A percentile compares a stretch with the other conserved stretches of the same genome.
These are phyloP conservation scores for Ogataea degrootiae DNA, from an alignment of 805 yeast genomes.

Conservation along the genomic window DNA sequence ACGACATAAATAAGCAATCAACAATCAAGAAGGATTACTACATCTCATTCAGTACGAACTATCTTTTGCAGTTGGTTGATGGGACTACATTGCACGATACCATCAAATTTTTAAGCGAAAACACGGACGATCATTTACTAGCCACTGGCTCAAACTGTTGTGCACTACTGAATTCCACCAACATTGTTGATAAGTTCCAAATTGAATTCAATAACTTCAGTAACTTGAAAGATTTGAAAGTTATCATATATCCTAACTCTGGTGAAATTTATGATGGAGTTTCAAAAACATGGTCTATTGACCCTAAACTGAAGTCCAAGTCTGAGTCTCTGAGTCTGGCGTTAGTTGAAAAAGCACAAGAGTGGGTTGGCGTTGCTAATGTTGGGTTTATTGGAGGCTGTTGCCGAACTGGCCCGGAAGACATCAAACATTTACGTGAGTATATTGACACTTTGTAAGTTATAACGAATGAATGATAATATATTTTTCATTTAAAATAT, in stretches of 20 bases:
- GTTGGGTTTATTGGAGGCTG: conserved; percentile 68
- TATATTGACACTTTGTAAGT: conserved; percentile 8
- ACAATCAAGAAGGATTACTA: conserved; percentile 15
- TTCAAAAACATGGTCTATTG: conserved; percentile 37
- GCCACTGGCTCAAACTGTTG: conserved; percentile 72
- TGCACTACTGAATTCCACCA: conserved; percentile 36
- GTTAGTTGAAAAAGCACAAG: conserved; percentile 36
- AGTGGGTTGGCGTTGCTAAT: conserved; percentile 35
- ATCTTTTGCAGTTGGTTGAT: conserved; percentile 39
- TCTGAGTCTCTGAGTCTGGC: conserved; percentile 17
- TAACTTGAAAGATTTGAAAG: conserved; percentile 27
- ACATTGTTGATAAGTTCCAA: conserved; percentile 32
- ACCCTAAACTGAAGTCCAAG: conserved; percentile 7
- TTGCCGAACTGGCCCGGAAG: conserved; percentile 62
- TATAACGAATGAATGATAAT: neutral
- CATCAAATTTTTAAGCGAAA: conserved; percentile 18
- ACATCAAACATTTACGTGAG: conserved; percentile 24
- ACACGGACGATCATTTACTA: conserved; percentile 22
- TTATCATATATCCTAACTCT: conserved; percentile 69
- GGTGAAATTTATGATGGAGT: conserved; percentile 60
- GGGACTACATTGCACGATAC: conserved; percentile 40
- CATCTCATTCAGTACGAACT: conserved; percentile 37
- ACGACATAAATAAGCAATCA: conserved; percentile 15
- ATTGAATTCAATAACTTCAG: conserved; percentile 7
- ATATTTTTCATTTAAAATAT: neutral